Percentiles rank a stretch among this genome's conserved stretches.
Conservation (phyloP, 495 filamentous ascomycete genomes). For the Hypomontagnella monticulosa region DNA sequence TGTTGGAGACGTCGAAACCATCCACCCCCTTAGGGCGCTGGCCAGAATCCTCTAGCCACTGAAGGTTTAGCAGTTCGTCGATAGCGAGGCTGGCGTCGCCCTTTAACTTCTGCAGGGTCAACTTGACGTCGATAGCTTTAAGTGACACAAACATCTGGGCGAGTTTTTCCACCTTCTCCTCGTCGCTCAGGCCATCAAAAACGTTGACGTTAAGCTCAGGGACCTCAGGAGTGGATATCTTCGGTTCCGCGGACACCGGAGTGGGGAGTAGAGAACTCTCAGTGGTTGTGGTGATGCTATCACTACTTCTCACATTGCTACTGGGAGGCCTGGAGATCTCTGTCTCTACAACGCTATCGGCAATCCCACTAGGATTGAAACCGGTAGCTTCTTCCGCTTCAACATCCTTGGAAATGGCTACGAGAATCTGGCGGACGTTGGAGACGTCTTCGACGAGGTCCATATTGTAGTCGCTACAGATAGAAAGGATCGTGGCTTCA, state of each 20-base stretch:
- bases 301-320: slow-evolving; percentile 40
- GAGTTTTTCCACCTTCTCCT: slow-evolving; percentile 66
- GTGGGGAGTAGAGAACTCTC: slow-evolving; percentile 37
- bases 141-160: slow-evolving; percentile 75
- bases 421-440: slow-evolving; percentile 63
- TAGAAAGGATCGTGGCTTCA: slow-evolving; percentile 68
- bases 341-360: slow-evolving; percentile 25
- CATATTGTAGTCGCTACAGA: slow-evolving; percentile 72
- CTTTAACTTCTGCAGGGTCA: slow-evolving; percentile 70
- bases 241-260: slow-evolving; percentile 26
- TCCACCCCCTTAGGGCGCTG: slow-evolving; percentile 78
- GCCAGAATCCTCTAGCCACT: slow-evolving; percentile 71
- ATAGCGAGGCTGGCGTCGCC: slow-evolving; percentile 73
- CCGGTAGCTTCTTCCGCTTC: slow-evolving; percentile 70
- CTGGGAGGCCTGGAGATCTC: slow-evolving; percentile 15
- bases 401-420: slow-evolving; percentile 67
- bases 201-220: slow-evolving; percentile 26
- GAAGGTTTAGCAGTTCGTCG: slow-evolving; percentile 81
- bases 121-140: slow-evolving; percentile 68
- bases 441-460: slow-evolving; percentile 58
- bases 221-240: slow-evolving; percentile 12
- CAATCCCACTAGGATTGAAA: slow-evolving; percentile 81
- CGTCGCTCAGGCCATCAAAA: slow-evolving; percentile 62
- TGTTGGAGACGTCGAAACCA: slow-evolving; percentile 69
- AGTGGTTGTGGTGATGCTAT: slow-evolving; percentile 34